Percentiles rank a stretch among this genome's conserved stretches.
phyloP scores from a whole-genome alignment of 805 yeast species.

The Starmerella roubikii region DNA sequence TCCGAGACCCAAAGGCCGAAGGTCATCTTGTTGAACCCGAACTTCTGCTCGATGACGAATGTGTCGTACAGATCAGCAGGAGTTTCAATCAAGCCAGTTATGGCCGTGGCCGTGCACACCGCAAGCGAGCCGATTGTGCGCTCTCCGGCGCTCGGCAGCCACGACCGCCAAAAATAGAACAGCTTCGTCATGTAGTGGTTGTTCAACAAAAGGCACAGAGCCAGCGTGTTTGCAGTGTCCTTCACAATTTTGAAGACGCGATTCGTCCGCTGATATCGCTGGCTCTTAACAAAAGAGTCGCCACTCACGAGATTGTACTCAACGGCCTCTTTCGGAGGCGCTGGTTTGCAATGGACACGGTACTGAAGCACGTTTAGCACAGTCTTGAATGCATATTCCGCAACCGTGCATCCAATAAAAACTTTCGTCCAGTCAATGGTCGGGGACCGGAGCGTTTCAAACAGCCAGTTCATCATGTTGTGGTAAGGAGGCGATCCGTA shows the following conservation, averaged over 20 bases:
- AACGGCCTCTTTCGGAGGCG: slow-evolving; percentile 48
- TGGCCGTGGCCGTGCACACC: slow-evolving; percentile 22
- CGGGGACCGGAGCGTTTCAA: slow-evolving; percentile 1
- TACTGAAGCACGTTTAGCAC: slow-evolving; percentile 69
- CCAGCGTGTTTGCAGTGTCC: slow-evolving; percentile 37
- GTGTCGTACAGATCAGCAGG: slow-evolving; percentile 66
- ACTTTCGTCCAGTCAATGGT: slow-evolving; percentile 59
- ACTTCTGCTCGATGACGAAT: slow-evolving; percentile 83
- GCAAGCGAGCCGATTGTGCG: slow-evolving; percentile 17
- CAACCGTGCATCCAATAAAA: slow-evolving; percentile 58
- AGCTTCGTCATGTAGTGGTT: slow-evolving; percentile 51
- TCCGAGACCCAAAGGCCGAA: slow-evolving; percentile 59
- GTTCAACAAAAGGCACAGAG: slow-evolving; percentile 21
- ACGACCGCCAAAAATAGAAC: slow-evolving; percentile 35
- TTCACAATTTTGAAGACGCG: slow-evolving; percentile 50
- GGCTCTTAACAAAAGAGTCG: slow-evolving; percentile 59
- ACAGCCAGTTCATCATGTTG: no score
- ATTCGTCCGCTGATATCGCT: slow-evolving; percentile 68
- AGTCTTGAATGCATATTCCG: slow-evolving; percentile 62
- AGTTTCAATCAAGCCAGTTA: slow-evolving; percentile 41
- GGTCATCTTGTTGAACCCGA: slow-evolving; percentile 86
- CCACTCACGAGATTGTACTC: slow-evolving; percentile 49
- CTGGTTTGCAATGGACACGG: slow-evolving; percentile 24
- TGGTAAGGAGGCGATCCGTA: no score
- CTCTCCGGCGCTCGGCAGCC: slow-evolving; percentile 20